Conservation (phyloP, 192 early-diverging fungal species). For the Thoreauomyces humboldtii region DNA sequence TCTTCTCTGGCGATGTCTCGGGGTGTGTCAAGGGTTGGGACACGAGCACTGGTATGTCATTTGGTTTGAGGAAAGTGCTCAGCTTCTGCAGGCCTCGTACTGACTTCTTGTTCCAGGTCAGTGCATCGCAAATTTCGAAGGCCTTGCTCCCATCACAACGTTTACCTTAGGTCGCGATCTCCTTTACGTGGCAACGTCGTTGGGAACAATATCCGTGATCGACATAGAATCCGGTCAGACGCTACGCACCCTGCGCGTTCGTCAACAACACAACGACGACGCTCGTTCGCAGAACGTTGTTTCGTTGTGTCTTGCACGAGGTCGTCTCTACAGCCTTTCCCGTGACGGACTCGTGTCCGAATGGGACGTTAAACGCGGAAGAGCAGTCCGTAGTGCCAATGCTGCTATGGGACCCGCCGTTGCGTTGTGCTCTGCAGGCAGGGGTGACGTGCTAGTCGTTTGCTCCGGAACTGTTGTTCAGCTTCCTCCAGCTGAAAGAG, state of each 20-base stretch:
- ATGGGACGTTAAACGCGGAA: constrained; percentile 44
- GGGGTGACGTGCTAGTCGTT: neutral
- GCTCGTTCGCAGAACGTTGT: no score
- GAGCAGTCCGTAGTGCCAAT: neutral
- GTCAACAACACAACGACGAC: neutral
- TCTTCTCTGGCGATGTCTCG: constrained; percentile 36
- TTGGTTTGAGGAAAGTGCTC: neutral
- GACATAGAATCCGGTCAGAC: constrained; percentile 36
- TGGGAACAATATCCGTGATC: constrained; percentile 35
- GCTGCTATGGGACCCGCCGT: neutral
- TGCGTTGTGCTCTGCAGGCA: constrained; percentile 2
- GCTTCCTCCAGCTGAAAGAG: no score
- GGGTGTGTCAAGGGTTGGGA: constrained; percentile 27
- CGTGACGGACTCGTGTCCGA: constrained; percentile 39
- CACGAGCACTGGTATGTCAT: constrained; percentile 14
- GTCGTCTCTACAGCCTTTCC: constrained; percentile 33
- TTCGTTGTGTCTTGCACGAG: constrained; percentile 30
- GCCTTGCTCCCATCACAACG: neutral
- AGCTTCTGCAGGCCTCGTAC: no score
- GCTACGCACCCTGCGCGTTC: constrained; percentile 26
- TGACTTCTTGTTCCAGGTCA: neutral
- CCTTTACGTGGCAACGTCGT: constrained; percentile 29
- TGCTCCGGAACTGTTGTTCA: neutral
- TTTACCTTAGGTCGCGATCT: constrained; percentile 27
- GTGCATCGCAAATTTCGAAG: constrained; percentile 1